Evolutionary conservation across 441 rosid species (phyloP), one percentile per base, ranked within the genome.

Genomic region (Flueggea neowawraea): DNA sequence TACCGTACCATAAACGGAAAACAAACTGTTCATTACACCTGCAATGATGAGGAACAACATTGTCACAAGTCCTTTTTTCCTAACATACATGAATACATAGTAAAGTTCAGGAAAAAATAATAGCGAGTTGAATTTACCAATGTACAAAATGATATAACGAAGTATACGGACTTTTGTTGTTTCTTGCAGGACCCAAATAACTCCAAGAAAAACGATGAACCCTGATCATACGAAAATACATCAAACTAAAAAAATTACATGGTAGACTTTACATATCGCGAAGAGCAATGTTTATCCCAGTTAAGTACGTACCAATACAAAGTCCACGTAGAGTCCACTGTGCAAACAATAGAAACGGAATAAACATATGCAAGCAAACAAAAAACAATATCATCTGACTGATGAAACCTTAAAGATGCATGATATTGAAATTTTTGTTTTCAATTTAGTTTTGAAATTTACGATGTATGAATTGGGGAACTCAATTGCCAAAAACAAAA

Each of bases 311-410:
- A 92, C 96, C 98, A 55, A 92, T 86, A 73, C 88, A 90, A 67
- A 92, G 95, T 69, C 91, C 85, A 58, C 98, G 83, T 66, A 90
- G 96, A 39, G 98, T 92, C 98, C 97, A 92, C 98, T 92, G 84
- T 78, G 41, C 12, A 47, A 47, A 64, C 52, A 59, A n/a, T 0
- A 32, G 48, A 44, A 60, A 69, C 13, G 69, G 61, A 11, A 53
- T 52, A 57, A 31, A 43, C 54, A 62, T 33, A 13, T 56, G 56
- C 44, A 62, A 55, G 52, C 41, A 44, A 13, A 10, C 31, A 9
- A 12, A 15, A 2, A 56, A 52, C 54, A 15, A 68, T 52, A 47
- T 16, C 52, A 55, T 16, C 33, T 39, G 15, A 36, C 12, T 16
- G 61, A 41, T 16, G 55, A 67, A 60, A 36, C 7, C 9, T 36